Percentiles rank a stretch among this genome's conserved stretches.
Conservation (phyloP, 768 basidiomycete species). For the Russula griseocarnosa region DNA sequence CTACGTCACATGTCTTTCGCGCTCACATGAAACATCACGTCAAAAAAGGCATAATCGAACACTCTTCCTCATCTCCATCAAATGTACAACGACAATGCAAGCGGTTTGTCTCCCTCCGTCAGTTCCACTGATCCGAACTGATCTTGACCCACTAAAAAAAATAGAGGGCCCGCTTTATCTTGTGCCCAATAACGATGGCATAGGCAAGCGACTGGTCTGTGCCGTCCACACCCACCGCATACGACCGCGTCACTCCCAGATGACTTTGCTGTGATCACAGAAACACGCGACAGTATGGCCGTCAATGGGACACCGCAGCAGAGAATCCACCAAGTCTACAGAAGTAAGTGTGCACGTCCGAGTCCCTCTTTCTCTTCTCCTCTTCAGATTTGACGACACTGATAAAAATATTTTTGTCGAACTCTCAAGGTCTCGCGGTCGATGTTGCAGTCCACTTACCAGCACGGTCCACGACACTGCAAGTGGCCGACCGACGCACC, state of each 20-base stretch:
- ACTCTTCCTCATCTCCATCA: not conserved
- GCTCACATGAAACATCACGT: not conserved
- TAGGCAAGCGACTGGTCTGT: constrained; percentile 38
- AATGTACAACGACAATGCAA: constrained; percentile 29
- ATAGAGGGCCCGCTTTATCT: constrained; percentile 33
- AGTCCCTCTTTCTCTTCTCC: not conserved
- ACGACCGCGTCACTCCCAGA: constrained; percentile 41
- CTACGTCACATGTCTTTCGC: constrained; percentile 1
- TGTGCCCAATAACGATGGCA: constrained; percentile 40
- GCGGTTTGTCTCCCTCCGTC: constrained; percentile 16
- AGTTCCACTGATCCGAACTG: not conserved
- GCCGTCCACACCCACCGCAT: constrained; percentile 39
- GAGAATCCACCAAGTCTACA: constrained; percentile 31
- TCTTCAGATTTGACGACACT: not conserved
- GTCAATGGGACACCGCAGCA: constrained; percentile 25
- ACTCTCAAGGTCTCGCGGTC: constrained; percentile 11
- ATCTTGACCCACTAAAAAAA: not conserved
- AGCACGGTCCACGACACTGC: constrained; percentile 19
- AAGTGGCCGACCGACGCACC: not conserved
- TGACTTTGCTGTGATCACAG: constrained; percentile 40
- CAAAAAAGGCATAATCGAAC: constrained; percentile 8
- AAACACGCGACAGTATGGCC: constrained; percentile 25
- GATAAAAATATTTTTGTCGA: not conserved
- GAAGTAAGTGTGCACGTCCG: constrained; percentile 32
- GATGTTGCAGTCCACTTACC: constrained; percentile 15